Evolutionary conservation across 2,329 filamentous ascomycete species (phyloP).

Genomic region (Trichoderma polysporum): DNA sequence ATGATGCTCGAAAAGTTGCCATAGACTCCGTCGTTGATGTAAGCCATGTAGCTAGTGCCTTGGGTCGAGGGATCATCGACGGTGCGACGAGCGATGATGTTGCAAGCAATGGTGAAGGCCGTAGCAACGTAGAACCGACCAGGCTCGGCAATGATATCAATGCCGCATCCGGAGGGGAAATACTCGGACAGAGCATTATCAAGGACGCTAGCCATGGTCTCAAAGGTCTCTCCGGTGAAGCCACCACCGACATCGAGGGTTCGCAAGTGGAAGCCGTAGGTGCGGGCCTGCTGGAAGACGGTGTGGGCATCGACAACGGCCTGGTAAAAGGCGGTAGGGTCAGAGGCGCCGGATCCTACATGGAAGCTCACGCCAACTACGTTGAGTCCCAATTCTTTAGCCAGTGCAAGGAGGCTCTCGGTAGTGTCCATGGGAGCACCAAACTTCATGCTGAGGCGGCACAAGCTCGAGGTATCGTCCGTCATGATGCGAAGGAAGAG

Average conservation of each 20-base stretch:
- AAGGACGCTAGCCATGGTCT: constrained; percentile 81
- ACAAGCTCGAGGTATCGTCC: constrained; percentile 91
- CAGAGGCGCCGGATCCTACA: constrained; percentile 92
- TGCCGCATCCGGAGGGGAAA: constrained; percentile 69
- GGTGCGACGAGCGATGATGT: constrained; percentile 92
- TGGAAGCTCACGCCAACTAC: constrained; percentile 98
- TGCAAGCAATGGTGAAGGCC: constrained; percentile 92
- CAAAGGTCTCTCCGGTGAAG: constrained; percentile 88
- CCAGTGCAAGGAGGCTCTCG: constrained; percentile 72
- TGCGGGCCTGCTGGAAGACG: constrained; percentile 82
- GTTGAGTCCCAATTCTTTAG: constrained; percentile 79
- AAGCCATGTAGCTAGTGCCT: constrained; percentile 86
- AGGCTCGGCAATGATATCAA: constrained; percentile 92
- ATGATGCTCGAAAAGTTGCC: constrained; percentile 99
- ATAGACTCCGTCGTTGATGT: constrained; percentile 96
- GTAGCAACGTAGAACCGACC: constrained; percentile 93
- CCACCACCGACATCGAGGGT: constrained; percentile 93
- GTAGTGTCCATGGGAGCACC: constrained; percentile 85
- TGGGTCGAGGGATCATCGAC: constrained; percentile 68
- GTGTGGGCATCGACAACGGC: constrained; percentile 84
- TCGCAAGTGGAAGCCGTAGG: constrained; percentile 76
- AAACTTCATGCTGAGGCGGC: constrained; percentile 96
- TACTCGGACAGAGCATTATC: constrained; percentile 78
- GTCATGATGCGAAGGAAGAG: constrained; percentile 93
- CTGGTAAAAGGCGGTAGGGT: constrained; percentile 87